Evolutionary conservation across 352 stramenopile species (phyloP).

Genomic region (Globisporangium takayamanum): DNA sequence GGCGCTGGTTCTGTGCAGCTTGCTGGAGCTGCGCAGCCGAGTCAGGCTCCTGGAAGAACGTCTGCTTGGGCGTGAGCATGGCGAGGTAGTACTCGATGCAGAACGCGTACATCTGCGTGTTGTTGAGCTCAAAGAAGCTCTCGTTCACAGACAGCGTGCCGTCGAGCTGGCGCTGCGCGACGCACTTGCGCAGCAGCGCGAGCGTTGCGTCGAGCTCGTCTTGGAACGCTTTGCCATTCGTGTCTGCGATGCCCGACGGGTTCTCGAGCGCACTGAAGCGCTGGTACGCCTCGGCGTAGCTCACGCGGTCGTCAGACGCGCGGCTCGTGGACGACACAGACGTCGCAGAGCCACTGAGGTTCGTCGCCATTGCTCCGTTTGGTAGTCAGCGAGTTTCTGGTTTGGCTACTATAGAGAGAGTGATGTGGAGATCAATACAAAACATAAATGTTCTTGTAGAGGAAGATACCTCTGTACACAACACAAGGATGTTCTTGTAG

Average conservation of each 20-base stretch:
- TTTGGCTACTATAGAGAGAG: no score
- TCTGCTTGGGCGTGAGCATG: slow-evolving; percentile 70
- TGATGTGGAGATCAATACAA: no score
- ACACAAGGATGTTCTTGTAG: no score
- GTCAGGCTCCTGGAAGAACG: slow-evolving; percentile 44
- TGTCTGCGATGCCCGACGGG: slow-evolving; percentile 28
- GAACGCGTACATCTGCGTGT: slow-evolving; percentile 74
- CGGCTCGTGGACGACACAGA: not conserved
- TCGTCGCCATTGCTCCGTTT: slow-evolving; percentile 7
- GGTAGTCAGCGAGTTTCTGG: no score
- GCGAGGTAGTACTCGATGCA: slow-evolving; percentile 78
- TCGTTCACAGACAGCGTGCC: slow-evolving; percentile 67
- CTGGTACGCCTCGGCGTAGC: slow-evolving; percentile 31
- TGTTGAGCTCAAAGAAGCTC: slow-evolving; percentile 75
- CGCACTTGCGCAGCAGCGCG: slow-evolving; percentile 26
- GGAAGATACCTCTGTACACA: no score
- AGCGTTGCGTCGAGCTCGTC: slow-evolving; percentile 31
- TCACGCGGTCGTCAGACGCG: slow-evolving; percentile 22
- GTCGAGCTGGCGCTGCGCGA: slow-evolving; percentile 57
- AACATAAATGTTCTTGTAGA: no score
- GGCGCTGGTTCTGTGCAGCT: slow-evolving; percentile 12
- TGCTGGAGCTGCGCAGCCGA: slow-evolving; percentile 16
- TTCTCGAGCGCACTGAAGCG: slow-evolving; percentile 39
- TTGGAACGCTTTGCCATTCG: slow-evolving; percentile 40
- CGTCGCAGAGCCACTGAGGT: slow-evolving; percentile 8